A percentile compares a stretch with the other conserved stretches of the same genome.
Conservation (phyloP, 768 basidiomycete genomes). For the Kwoniella newhampshirensis region DNA sequence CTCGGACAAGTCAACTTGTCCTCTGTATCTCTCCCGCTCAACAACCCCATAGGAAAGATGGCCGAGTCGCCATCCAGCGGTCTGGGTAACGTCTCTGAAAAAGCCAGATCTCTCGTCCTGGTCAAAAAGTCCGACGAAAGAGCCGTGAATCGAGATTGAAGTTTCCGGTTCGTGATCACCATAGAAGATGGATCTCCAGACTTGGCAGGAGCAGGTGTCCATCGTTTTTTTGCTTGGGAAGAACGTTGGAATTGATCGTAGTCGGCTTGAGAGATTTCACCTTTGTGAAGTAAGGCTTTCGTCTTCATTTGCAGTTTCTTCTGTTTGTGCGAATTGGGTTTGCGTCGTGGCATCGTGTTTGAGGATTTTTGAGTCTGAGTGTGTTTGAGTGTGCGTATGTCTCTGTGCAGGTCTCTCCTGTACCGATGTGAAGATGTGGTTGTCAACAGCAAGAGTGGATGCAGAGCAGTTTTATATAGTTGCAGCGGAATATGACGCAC, state of each 20-base stretch:
- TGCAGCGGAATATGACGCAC: not conserved
- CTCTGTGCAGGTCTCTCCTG: no score
- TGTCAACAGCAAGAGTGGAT: no score
- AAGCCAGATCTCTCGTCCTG: slow-evolving; percentile 41
- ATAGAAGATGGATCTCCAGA: no score
- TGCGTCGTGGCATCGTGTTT: slow-evolving; percentile 28
- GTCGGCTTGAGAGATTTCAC: slow-evolving; percentile 46
- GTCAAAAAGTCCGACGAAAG: slow-evolving; percentile 44
- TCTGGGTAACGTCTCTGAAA: slow-evolving; percentile 34
- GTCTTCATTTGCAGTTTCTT: slow-evolving; percentile 64
- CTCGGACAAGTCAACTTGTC: slow-evolving; percentile 60
- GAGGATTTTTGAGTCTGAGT: no score
- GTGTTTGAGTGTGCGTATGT: no score
- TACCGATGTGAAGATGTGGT: no score
- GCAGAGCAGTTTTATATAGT: no score
- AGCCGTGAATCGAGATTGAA: slow-evolving; percentile 41
- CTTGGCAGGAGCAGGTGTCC: not conserved
- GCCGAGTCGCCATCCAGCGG: slow-evolving; percentile 35
- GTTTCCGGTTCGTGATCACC: slow-evolving; percentile 1
- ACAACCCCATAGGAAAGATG: slow-evolving; percentile 35
- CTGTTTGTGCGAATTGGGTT: slow-evolving; percentile 38
- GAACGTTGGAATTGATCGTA: not conserved
- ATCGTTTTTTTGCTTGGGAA: not conserved
- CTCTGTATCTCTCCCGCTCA: slow-evolving; percentile 30
- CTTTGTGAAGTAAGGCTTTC: slow-evolving; percentile 81